A percentile compares a stretch with the other conserved stretches of the same genome.
Conservation (phyloP, 176 grass and related monocot species). For the Aegilops longissima region DNA sequence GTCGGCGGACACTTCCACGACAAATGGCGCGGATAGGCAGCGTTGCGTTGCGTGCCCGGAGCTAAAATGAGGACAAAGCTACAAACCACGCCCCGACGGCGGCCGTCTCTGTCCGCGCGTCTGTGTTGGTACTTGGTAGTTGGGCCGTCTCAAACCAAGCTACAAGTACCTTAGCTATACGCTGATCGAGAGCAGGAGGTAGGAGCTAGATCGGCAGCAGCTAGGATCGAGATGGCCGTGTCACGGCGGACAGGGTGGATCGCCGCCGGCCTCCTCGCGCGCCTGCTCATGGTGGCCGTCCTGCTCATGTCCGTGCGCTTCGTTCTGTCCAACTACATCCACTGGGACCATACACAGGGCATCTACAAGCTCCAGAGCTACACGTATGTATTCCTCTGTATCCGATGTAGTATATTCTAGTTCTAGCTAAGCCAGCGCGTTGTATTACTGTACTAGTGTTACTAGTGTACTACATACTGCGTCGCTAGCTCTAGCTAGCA, state of each 20-base stretch:
- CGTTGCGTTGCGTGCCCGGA: not conserved
- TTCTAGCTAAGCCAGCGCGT: not conserved
- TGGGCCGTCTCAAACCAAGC: not conserved
- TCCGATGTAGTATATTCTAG: not conserved
- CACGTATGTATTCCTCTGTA: not conserved
- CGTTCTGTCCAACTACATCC: not conserved
- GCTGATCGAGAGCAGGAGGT: not conserved
- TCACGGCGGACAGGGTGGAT: conserved; percentile 3
- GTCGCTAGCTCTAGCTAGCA: too few species aligned
- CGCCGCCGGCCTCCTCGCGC: not conserved
- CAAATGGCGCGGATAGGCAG: conserved; percentile 6
- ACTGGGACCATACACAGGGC: too few species aligned
- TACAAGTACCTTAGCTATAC: not conserved
- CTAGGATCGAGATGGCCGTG: not conserved
- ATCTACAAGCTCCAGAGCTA: conserved; percentile 14
- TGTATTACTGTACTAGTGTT: too few species aligned
- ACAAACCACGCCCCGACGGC: not conserved
- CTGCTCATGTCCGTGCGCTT: conserved; percentile 1
- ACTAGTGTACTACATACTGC: too few species aligned
- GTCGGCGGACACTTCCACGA: not conserved
- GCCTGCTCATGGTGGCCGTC: conserved; percentile 15
- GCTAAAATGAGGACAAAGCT: not conserved
- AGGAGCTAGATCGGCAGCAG: too few species aligned
- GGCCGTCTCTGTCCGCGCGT: not conserved
- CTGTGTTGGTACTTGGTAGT: not conserved